Evolutionary conservation across 2,329 filamentous ascomycete species (phyloP), one percentile per base, ranked within the genome.

Genomic region (Alternaria sp.): DNA sequence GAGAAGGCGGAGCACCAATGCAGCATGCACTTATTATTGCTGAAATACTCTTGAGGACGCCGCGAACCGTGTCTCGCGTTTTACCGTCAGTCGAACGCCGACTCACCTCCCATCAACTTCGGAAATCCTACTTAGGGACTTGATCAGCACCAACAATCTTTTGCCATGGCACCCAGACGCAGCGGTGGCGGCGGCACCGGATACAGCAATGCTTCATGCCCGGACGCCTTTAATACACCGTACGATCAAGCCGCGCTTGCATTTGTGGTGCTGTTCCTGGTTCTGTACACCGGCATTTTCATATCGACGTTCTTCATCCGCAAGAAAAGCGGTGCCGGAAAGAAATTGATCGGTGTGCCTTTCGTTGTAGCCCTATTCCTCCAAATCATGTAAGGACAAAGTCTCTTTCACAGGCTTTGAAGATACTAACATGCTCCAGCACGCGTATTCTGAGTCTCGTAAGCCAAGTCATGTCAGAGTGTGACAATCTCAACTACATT

Each of bases 81-180:
- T 36, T 15, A 40, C 12, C 36, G 15, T n/a, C 12, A 26, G 10
- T 28, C 32, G 7, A 36, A 32, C 19, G 15, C 36, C n/a, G 4
- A 25, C 11, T 15, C 21, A 32, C 30, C 6, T 12, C 30, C 6
- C 30, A 23, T 15, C 8, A 6, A 12, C 23, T 28, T 23, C 28
- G 9, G 30, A 52, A 28, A 19, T 28, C 15, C 19, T 2, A n/a
- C 32, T 1, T 19, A 7, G 19, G 19, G 28, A 52, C 49, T 19
- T 19, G 15, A 23, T 45, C 28, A 28, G 23, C 17, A 40, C 13
- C 25, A 36, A 36, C 32, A n/a, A 7, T 4, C 12, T 3, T 44
- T 49, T 44, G 54, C 15, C 30, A 76, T 76, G 73, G 74, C 73
- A 57, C 73, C 73, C 51, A 69, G 49, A 62, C 51, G 70, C 25